Conservation (phyloP, 129 eudicot species). For the Centella asiatica region DNA sequence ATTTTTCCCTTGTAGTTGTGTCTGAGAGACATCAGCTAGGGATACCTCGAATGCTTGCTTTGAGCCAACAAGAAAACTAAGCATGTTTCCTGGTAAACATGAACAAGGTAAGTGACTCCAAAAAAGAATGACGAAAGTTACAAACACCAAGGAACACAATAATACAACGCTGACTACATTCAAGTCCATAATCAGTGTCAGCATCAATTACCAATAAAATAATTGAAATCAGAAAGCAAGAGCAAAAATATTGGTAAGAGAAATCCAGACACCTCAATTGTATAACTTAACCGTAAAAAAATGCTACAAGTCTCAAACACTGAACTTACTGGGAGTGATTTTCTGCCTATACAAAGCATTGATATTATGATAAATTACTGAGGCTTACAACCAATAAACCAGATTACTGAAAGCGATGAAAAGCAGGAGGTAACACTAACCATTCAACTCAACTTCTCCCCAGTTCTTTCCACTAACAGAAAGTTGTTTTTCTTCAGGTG, state of each 20-base stretch:
- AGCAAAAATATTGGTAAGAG: not conserved
- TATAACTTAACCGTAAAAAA: not conserved
- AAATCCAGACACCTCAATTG: not conserved
- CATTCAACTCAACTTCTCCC: constrained; percentile 94
- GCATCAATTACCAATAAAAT: too few species aligned
- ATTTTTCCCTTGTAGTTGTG: constrained; percentile 93
- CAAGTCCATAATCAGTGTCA: not conserved
- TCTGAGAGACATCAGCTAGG: constrained; percentile 84
- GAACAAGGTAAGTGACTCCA: too few species aligned
- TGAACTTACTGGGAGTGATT: not conserved
- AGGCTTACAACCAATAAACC: too few species aligned
- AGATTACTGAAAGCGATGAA: not conserved
- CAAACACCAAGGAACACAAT: not conserved
- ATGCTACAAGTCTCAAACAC: too few species aligned
- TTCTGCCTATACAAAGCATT: not conserved
- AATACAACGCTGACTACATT: not conserved
- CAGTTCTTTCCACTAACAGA: constrained; percentile 92
- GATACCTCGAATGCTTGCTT: constrained; percentile 96
- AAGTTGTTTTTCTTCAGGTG: constrained; percentile 92
- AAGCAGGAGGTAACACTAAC: constrained; percentile 29
- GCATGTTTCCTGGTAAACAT: constrained; percentile 59
- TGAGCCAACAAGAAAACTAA: constrained; percentile 66
- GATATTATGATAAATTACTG: too few species aligned
- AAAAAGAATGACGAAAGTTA: not conserved
- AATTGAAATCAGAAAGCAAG: not conserved